Base-by-base conservation (phyloP, 495 filamentous ascomycete species). In the Physcia stellaris region DNA sequence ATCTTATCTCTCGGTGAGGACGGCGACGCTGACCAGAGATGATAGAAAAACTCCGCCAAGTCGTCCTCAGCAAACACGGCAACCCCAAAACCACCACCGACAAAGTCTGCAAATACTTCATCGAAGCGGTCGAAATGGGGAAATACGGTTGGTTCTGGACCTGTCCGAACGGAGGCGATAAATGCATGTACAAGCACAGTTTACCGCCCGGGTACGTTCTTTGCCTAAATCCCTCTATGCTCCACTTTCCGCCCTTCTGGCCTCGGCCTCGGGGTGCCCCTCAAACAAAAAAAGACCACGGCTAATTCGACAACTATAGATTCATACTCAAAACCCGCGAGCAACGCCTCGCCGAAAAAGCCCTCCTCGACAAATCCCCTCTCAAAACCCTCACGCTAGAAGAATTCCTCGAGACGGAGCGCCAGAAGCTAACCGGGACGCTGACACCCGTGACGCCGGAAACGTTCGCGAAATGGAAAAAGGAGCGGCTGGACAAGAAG, bases 91-190 rank as follows among this genome's bases (percentile, higher is more conserved):
- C 88, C 29, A 86, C 85, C 6, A 99, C 90, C 42, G 90, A 99
- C 51, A 99, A 94, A 60, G 87, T 96, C 41, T 99, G 90, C 80
- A 99, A 96, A 62, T 93, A 66, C 67, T 99, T 99, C 61, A 90
- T 95, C 59, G 85, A 92, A 42, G 90, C 90, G 2, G 87, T 99
- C 37, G 90, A 99, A 63, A 90, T 96, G 48, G 79, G 81, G 48
- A 96, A 95, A 63, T 99, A 99, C 50, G 90, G 90, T 46, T 99
- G 90, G 90, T 94, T 96, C 62, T 99, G 90, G 90, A 66, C 70
- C 24, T 99, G 90, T 75, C 90, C 90, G 34, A 96, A 96, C 58
- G 87, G 84, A 42, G 92, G 84, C 37, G 79, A 99, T 60, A 82
- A 93, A 61, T 99, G 90, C 80, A 95, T 86, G 80, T 99, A 99